Conservation (phyloP, 768 basidiomycete species). For the Butyriboletus loyo region DNA sequence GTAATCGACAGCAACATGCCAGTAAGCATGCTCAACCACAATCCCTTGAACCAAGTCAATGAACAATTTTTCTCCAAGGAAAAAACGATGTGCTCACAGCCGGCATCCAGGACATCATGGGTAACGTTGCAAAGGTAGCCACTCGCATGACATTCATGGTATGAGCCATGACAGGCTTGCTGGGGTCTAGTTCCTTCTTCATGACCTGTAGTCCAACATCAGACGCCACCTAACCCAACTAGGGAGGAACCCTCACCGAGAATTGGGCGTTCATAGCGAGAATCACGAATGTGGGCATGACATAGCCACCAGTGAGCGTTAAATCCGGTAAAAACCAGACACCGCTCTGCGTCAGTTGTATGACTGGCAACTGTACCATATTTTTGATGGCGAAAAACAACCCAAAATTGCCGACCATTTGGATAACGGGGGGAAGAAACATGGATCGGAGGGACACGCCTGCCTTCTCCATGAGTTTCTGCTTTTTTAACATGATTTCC, state of each 20-base stretch:
- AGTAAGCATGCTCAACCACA: conserved; percentile 56
- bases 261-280: conserved; percentile 68
- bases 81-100: conserved; percentile 46
- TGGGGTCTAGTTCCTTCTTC: conserved; percentile 53
- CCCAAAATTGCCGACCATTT: conserved; percentile 73
- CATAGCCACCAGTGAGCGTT: conserved; percentile 73
- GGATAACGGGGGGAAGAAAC: conserved; percentile 57
- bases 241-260: conserved; percentile 42
- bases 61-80: too few relatives aligned
- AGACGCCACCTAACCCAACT: not conserved
- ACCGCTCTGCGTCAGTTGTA: conserved; percentile 76
- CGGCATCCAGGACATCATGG: conserved; percentile 58
- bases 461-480: conserved; percentile 56
- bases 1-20: conserved; percentile 44
- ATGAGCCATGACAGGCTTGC: conserved; percentile 58
- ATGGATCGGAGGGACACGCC: conserved; percentile 59
- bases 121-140: conserved; percentile 49
- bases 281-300: conserved; percentile 62
- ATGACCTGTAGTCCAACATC: conserved; percentile 31
- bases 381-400: conserved; percentile 79
- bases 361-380: conserved; percentile 68
- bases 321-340: conserved; percentile 72
- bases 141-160: conserved; percentile 65
- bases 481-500: conserved; percentile 43
- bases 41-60: conserved; percentile 38